Percentiles rank a stretch among this genome's conserved stretches.
Evolutionary conservation across 2,329 filamentous ascomycete species (phyloP).

Genomic region (Saccharata proteae): DNA sequence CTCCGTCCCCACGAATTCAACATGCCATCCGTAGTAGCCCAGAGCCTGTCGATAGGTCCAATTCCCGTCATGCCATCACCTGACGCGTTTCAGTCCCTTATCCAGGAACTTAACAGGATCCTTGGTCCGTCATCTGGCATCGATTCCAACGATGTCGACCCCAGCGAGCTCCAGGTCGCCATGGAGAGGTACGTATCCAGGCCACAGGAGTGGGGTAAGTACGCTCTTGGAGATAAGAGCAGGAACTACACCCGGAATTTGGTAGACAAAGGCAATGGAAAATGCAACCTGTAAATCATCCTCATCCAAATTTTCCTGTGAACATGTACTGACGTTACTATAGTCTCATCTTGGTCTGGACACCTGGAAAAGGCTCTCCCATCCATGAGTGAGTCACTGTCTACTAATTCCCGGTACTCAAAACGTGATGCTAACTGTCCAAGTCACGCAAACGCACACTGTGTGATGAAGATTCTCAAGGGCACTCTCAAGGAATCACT

Average conservation of each 20-base stretch:
- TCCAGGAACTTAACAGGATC: constrained; percentile 58
- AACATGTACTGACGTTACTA: constrained; percentile 10
- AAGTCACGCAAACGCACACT: constrained; percentile 60
- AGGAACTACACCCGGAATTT: constrained; percentile 76
- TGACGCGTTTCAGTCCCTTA: constrained; percentile 53
- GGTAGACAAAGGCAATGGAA: constrained; percentile 79
- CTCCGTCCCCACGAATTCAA: too few relatives aligned
- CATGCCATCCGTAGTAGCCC: too few relatives aligned
- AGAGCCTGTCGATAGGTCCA: background rate
- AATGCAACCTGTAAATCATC: constrained; percentile 51
- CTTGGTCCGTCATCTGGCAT: constrained; percentile 74
- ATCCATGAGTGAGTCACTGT: constrained; percentile 55
- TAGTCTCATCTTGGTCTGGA: constrained; percentile 81
- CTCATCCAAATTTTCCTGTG: constrained; percentile 9
- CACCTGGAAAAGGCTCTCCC: constrained; percentile 66
- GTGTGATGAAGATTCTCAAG: constrained; percentile 78
- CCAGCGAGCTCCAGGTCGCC: constrained; percentile 54
- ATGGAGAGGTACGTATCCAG: constrained; percentile 66
- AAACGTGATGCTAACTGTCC: constrained; percentile 1
- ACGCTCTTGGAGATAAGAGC: constrained; percentile 58
- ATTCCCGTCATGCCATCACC: too few relatives aligned
- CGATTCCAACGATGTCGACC: constrained; percentile 69
- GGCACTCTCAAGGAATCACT: constrained; percentile 71
- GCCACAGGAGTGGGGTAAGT: constrained; percentile 59
- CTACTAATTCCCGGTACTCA: constrained; percentile 2